Base-by-base conservation (phyloP, 2,329 filamentous ascomycete species). In the Xenosphaeropsis pyriputrescens region DNA sequence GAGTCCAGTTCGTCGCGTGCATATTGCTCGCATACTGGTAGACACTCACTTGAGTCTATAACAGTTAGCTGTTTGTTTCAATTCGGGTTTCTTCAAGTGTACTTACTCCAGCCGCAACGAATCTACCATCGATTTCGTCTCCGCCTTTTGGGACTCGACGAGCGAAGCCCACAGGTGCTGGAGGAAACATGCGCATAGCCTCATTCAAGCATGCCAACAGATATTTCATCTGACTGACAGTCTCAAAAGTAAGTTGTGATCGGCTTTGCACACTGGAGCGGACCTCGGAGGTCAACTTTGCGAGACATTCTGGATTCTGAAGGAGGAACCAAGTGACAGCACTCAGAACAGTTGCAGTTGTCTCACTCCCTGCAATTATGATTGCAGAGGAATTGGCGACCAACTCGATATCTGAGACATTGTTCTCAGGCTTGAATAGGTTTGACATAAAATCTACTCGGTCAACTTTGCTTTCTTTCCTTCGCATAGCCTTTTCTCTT, bases 191-290 rank as follows among this genome's bases (percentile, higher is more conserved):
- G 2, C 64, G 60, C 4, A 68, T 47, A 2, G 58, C 57, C 43
- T 70, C 68, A 42, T 71, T 65, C 13, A 70, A 50, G 41, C 60
- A 67, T 6, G 63, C 66, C 19, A 60, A 58, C 5, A 71, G 61
- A 46, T 68, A 70, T 0, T 5, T 6, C 22, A 26, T 26, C 22
- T 26, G 8, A 26, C 8, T 26, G 12, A 26, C 22, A 26, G 22
- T 9, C 5, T 26, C 22, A 9, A 26, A 26, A 26, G 22, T 26
- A 9, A 26, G 8, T 9, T 26, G 22, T 11, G 22, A 26, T 9
- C 22, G 22, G 22, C 22, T 26, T 9, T 26, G 22, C 3, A 26
- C 22, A 26, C 22, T 26, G 22, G 22, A 26, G 8, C 22, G 22
- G 8, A 26, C 22, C 8, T 26, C 22, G 22, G 22, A 5, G 12